phyloP scores from a whole-genome alignment of 192 early-diverging fungal species.

The Linnemannia hyalina region DNA sequence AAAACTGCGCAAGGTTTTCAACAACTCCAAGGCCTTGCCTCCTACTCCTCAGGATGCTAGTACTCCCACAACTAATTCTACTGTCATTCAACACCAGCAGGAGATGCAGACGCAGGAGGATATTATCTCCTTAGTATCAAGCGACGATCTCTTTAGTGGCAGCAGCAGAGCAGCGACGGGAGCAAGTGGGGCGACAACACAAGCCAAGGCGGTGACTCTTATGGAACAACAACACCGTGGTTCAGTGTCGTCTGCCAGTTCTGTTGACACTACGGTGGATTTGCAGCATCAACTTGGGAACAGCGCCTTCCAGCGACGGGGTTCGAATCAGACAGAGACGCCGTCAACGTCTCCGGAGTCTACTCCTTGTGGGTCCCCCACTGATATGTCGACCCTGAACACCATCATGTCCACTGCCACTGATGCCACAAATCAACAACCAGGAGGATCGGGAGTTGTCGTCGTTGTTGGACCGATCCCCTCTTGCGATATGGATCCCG shows the following conservation, averaged over 20 bases:
- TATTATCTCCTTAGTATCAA: conserved; percentile 12
- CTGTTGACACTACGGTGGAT: conserved; percentile 18
- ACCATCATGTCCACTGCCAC: neutral
- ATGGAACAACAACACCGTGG: conserved; percentile 29
- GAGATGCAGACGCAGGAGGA: conserved; percentile 16
- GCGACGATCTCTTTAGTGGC: neutral
- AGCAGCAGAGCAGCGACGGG: neutral
- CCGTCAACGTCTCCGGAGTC: conserved; percentile 26
- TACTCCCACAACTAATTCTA: neutral
- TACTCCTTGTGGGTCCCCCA: conserved; percentile 22
- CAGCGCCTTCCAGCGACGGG: neutral
- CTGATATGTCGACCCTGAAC: neutral
- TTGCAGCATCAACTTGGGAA: neutral
- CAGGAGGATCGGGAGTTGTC: no score
- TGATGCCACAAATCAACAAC: no score
- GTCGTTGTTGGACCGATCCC: neutral
- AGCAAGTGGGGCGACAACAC: neutral
- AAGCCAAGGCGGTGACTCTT: neutral
- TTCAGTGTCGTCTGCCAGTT: conserved; percentile 38
- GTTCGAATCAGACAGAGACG: conserved; percentile 21
- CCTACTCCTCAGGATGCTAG: neutral
- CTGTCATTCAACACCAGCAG: neutral
- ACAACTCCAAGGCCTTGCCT: neutral
- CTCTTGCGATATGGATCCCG: neutral
- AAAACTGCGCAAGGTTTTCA: conserved; percentile 44